Percentiles rank a stretch among this genome's conserved stretches.
Evolutionary conservation across 2,329 filamentous ascomycete genomes (phyloP).

Genomic region (Plenodomus lindquistii): DNA sequence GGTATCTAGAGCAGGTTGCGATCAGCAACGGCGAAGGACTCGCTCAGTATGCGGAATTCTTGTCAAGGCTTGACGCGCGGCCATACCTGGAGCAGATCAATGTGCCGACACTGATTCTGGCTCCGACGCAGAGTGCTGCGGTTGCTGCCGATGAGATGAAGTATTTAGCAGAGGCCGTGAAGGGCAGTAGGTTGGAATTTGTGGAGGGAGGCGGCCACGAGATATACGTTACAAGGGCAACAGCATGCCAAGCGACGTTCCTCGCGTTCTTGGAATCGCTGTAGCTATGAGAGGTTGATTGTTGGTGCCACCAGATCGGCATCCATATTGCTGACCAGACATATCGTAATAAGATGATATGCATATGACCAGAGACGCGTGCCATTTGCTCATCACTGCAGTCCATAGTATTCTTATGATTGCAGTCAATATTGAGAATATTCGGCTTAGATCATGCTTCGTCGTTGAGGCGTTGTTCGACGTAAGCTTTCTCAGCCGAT

Average conservation of each 20-base stretch:
- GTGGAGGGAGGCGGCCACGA: conserved; percentile 40
- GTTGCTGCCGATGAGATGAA: conserved; percentile 35
- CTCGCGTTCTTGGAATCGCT: conserved; percentile 42
- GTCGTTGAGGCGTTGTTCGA: no score
- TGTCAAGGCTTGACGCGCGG: conserved; percentile 37
- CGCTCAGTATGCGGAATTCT: conserved; percentile 40
- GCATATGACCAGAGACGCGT: no score
- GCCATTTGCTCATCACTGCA: no score
- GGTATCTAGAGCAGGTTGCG: conserved; percentile 38
- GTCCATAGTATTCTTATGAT: no score
- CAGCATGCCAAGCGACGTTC: conserved; percentile 30
- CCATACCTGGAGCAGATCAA: conserved; percentile 32
- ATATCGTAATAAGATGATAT: no score
- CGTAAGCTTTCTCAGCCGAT: no score
- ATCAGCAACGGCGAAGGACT: conserved; percentile 36
- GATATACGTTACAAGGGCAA: conserved; percentile 39
- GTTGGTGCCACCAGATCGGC: no score
- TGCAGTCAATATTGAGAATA: no score
- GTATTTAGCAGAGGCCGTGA: conserved; percentile 17
- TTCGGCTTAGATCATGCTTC: no score
- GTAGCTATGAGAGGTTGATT: not conserved
- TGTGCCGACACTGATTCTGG: conserved; percentile 38
- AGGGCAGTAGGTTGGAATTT: conserved; percentile 25
- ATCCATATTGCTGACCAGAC: no score
- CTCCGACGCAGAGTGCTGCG: conserved; percentile 40